phyloP scores from a whole-genome alignment of 257 asterid species.

The Solanum lycopersicoides region DNA sequence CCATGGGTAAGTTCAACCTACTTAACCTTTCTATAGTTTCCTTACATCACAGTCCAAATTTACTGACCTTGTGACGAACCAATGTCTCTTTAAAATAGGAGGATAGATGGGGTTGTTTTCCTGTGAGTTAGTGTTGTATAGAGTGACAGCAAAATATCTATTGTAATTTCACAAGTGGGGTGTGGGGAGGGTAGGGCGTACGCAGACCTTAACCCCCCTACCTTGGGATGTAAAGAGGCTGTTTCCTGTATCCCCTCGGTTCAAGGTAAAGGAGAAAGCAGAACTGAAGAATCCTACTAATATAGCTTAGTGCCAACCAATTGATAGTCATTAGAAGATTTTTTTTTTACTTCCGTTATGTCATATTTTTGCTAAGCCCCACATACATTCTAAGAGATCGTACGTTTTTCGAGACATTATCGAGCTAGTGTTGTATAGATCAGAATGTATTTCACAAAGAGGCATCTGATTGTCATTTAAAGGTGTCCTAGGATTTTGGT shows the following conservation, averaged over 20 bases:
- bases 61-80: background rate
- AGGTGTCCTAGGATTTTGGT: background rate
- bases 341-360: background rate
- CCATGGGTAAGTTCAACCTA: slow-evolving; percentile 70
- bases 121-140: background rate
- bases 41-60: background rate
- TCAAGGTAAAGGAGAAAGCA: background rate
- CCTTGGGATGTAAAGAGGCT: background rate
- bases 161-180: background rate
- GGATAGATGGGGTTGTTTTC: background rate
- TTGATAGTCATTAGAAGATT: background rate
- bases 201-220: background rate
- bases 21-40: background rate
- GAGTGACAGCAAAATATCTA: background rate
- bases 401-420: too few relatives aligned
- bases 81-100: background rate
- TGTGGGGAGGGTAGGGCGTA: background rate
- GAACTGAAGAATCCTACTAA: background rate
- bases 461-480: background rate
- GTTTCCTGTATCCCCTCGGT: background rate
- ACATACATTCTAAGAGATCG: too few relatives aligned
- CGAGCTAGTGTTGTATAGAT: too few relatives aligned
- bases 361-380: background rate
- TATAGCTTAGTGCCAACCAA: background rate
- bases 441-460: background rate